phyloP scores from a whole-genome alignment of 805 yeast genomes.

The Metschnikowia anglica region DNA sequence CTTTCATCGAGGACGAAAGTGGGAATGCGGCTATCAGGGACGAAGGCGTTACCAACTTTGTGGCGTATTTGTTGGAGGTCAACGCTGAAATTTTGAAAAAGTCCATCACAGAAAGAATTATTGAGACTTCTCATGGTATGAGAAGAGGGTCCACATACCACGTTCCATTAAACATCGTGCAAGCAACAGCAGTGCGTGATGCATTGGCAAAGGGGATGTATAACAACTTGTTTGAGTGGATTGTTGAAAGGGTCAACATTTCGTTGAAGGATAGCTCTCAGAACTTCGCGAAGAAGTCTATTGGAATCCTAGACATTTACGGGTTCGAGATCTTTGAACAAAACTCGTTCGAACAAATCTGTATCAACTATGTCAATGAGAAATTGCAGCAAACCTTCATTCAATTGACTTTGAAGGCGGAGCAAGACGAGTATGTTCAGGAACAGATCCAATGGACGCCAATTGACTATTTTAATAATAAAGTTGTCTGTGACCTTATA shows the following conservation, averaged over 20 bases:
- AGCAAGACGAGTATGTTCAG: slow-evolving; percentile 94
- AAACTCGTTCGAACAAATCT: slow-evolving; percentile 91
- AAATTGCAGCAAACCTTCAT: slow-evolving; percentile 95
- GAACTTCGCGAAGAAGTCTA: slow-evolving; percentile 51
- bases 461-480: slow-evolving; percentile 91
- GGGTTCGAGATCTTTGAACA: slow-evolving; percentile 96
- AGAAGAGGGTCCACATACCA: slow-evolving; percentile 91
- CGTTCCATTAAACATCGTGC: slow-evolving; percentile 86
- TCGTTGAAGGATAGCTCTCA: slow-evolving; percentile 56
- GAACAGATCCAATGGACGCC: slow-evolving; percentile 98
- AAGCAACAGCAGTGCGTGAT: slow-evolving; percentile 93
- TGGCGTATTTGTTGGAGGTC: slow-evolving; percentile 86
- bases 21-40: slow-evolving; percentile 85
- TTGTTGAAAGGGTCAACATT: slow-evolving; percentile 83
- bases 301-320: slow-evolving; percentile 92
- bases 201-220: slow-evolving; percentile 94
- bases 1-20: slow-evolving; percentile 80
- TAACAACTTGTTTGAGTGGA: slow-evolving; percentile 93
- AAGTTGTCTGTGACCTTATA: slow-evolving; percentile 93
- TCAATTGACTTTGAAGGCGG: slow-evolving; percentile 91
- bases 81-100: slow-evolving; percentile 63
- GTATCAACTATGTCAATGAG: slow-evolving; percentile 94
- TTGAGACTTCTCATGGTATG: slow-evolving; percentile 89
- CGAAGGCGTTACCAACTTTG: slow-evolving; percentile 87
- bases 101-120: slow-evolving; percentile 73